These are phyloP conservation scores for Hypoxylon sp. DNA, from an alignment of 2,329 filamentous ascomycete genomes.

Conservation along the genomic window DNA sequence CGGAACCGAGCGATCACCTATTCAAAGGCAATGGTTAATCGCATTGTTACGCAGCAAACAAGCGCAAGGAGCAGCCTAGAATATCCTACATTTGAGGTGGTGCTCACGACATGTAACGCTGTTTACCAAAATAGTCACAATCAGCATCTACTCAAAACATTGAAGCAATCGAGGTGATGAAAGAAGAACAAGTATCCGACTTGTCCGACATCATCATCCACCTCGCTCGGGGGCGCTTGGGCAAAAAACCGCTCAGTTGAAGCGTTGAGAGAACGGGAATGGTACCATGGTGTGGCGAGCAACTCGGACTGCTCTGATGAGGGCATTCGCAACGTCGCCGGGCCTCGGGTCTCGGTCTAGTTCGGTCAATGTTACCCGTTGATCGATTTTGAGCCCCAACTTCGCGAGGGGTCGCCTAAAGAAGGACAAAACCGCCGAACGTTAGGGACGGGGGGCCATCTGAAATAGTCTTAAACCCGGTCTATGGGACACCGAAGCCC, in stretches of 20 bases:
- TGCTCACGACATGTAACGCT: conserved; percentile 62
- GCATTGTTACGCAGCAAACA: not conserved
- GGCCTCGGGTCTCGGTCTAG: conserved; percentile 22
- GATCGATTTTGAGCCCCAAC: conserved; percentile 31
- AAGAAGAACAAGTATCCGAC: not conserved
- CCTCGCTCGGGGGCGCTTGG: conserved; percentile 4
- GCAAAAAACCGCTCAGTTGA: not conserved
- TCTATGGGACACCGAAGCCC: conserved; percentile 26
- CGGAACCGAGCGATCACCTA: conserved; percentile 56
- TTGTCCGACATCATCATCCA: not conserved
- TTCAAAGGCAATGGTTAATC: conserved; percentile 38
- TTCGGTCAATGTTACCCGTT: conserved; percentile 29
- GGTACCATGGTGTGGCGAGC: conserved; percentile 52
- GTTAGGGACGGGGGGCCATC: conserved; percentile 25
- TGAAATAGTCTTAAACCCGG: conserved; percentile 34
- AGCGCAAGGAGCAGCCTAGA: not conserved
- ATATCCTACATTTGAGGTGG: conserved; percentile 59
- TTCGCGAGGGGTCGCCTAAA: conserved; percentile 40
- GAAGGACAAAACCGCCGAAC: conserved; percentile 50
- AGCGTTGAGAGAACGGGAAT: not conserved
- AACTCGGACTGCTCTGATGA: conserved; percentile 49
- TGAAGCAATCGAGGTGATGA: not conserved
- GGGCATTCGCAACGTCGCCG: conserved; percentile 50
- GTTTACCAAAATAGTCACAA: conserved; percentile 20
- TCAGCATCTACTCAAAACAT: conserved; percentile 30